Base-by-base conservation (phyloP, 202 grass and related monocot species). In the Dendrocalamus latiflorus region DNA sequence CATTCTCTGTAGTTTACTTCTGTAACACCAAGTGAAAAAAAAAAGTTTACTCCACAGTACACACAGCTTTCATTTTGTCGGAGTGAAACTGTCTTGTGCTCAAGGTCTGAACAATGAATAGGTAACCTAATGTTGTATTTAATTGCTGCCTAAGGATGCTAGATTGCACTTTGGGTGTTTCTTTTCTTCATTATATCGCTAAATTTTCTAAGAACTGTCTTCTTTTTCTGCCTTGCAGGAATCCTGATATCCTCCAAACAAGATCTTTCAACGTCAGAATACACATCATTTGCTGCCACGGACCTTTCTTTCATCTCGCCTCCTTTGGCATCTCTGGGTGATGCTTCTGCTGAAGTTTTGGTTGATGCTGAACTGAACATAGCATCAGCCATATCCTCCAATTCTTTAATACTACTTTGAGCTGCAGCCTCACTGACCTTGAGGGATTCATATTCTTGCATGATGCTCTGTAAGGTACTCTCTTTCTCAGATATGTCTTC, bases 381-480 rank as follows among this genome's bases (percentile, higher is more conserved):
- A 34, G 89, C 84, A 70, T 91, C 89, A 69, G 90, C 81, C 89
- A 95, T 91, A 26, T 78, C 86, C 86, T 95, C 92, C 44, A 93
- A 50, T 76, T 90, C 93, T 87, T 65, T 78, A 51, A 98, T 63
- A 81, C 93, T 93, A 63, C 62, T 83, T 58, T 86, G 91, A 18
- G 95, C 87, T 5, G 91, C 87, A 37, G 85, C 89, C 85, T 95
- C 93, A 68, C 89, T 93, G 58, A 95, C 81, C 77, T 95, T 98
- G 28, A 98, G 85, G 72, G 81, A 91, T 37, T 98, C 95, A 1
- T 91, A 89, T 21, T 95, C 89, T 59, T 95, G 93, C n/a, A 89
- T 88, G 26, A 98, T 84, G 20, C 43, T 90, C 76, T 89, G 61
- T 64, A 95, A 90, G 14, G 39, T 49, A 60, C 69, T 70, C 17